Percentiles rank a stretch among this genome's conserved stretches.
Evolutionary conservation across 768 basidiomycete species (phyloP).

Genomic region (Gloeophyllum trabeum): DNA sequence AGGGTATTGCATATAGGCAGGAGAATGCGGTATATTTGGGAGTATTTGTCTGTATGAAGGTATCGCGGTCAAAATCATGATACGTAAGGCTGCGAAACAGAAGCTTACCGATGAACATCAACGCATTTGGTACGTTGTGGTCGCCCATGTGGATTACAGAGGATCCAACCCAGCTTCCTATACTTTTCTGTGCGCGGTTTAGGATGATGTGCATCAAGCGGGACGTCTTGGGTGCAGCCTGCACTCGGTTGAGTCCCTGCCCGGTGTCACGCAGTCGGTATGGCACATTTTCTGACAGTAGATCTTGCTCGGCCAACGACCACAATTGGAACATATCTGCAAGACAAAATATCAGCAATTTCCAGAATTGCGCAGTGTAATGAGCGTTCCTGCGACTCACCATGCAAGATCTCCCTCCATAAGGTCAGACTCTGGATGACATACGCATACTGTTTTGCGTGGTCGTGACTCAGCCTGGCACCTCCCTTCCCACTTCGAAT

Average conservation of each 20-base stretch:
- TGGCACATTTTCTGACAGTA: constrained; percentile 61
- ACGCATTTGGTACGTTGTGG: constrained; percentile 72
- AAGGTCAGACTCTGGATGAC: constrained; percentile 80
- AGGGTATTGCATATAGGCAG: constrained; percentile 80
- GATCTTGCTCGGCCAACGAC: constrained; percentile 71
- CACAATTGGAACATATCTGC: constrained; percentile 84
- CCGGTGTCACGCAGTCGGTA: constrained; percentile 85
- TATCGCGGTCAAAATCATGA: not conserved
- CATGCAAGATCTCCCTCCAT: constrained; percentile 80
- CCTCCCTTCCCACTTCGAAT: constrained; percentile 77
- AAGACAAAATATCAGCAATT: not conserved
- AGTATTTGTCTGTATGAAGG: constrained; percentile 63
- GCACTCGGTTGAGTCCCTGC: constrained; percentile 85
- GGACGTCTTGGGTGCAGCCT: constrained; percentile 80
- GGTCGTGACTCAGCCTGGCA: constrained; percentile 75
- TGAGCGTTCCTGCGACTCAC: constrained; percentile 22
- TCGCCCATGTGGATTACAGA: constrained; percentile 89
- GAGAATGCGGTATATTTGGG: constrained; percentile 84
- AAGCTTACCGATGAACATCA: constrained; percentile 65
- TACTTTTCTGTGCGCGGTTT: constrained; percentile 70
- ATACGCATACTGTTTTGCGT: constrained; percentile 76
- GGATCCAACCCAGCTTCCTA: constrained; percentile 78
- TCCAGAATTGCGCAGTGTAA: not conserved
- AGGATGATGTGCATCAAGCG: constrained; percentile 85
- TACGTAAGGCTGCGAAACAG: not conserved